Percentiles rank a stretch among this genome's conserved stretches.
These are phyloP conservation scores for grape (Vitis vinifera) DNA, from an alignment of 164 flowering plant genomes.

Conservation along the genomic window DNA sequence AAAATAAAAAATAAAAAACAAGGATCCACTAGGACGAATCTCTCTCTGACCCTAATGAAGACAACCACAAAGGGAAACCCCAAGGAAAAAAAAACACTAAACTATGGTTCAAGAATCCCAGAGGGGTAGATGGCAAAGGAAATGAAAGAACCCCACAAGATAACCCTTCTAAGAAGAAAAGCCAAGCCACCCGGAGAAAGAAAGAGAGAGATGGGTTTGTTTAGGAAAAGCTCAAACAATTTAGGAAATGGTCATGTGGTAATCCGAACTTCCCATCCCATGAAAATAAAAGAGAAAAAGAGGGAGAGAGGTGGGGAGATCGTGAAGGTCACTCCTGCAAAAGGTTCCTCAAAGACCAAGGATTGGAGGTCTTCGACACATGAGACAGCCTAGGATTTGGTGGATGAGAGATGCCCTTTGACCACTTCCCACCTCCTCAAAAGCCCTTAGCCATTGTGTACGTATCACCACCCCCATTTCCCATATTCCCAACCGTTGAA, in stretches of 20 bases:
- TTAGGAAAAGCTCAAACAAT: constrained; percentile 20
- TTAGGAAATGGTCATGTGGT: constrained; percentile 46
- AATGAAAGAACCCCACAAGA: constrained; percentile 18
- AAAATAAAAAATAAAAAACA: constrained; percentile 5
- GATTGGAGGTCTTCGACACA: constrained; percentile 16
- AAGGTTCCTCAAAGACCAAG: constrained; percentile 30
- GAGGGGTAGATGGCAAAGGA: constrained; percentile 4
- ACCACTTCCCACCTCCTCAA: constrained; percentile 18
- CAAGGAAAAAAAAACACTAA: neutral
- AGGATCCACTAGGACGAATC: constrained; percentile 13
- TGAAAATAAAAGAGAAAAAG: neutral
- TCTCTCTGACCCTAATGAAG: constrained; percentile 5
- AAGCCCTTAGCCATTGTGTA: too few relatives aligned
- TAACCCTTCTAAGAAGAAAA: constrained; percentile 13
- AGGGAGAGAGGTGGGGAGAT: constrained; percentile 30
- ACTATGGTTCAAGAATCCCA: constrained; percentile 22
- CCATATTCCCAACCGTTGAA: too few relatives aligned
- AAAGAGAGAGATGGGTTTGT: constrained; percentile 19
- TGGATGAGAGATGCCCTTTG: constrained; percentile 28
- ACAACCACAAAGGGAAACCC: neutral
- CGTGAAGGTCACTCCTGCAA: constrained; percentile 49
- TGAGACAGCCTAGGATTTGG: constrained; percentile 27
- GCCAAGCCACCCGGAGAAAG: constrained; percentile 11
- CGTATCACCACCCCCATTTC: too few relatives aligned
- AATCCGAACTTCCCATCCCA: constrained; percentile 29